These are phyloP conservation scores for Hymenoscyphus salicellus DNA, from an alignment of 2,329 filamentous ascomycete species.

Conservation along the genomic window DNA sequence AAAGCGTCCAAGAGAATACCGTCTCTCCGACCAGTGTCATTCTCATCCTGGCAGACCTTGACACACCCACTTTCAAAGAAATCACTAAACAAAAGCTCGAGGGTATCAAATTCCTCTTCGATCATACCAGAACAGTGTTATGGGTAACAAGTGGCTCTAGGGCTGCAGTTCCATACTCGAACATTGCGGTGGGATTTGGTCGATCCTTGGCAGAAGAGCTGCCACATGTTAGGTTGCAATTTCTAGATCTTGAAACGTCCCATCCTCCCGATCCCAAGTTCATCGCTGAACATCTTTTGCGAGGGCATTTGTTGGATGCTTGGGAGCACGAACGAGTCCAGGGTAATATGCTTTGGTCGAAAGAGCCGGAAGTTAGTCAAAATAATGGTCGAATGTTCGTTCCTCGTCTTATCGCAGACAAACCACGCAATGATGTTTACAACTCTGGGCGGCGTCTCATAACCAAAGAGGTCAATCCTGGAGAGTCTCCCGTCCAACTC, in stretches of 20 bases:
- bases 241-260: conserved; percentile 15
- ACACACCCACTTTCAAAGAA: conserved; percentile 30
- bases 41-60: conserved; percentile 31
- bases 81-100: conserved; percentile 17
- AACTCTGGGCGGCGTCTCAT: conserved; percentile 13
- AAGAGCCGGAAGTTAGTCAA: conserved; percentile 1
- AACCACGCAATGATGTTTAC: conserved; percentile 9
- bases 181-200: conserved; percentile 18
- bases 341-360: conserved; percentile 1
- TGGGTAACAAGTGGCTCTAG: conserved; percentile 19
- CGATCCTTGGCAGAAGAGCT: conserved; percentile 14
- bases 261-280: background rate
- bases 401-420: conserved; percentile 9
- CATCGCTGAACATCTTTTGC: conserved; percentile 1
- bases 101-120: conserved; percentile 13
- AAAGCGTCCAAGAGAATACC: conserved; percentile 10
- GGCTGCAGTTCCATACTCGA: conserved; percentile 14
- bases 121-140: conserved; percentile 10
- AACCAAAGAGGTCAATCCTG: conserved; percentile 4
- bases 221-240: conserved; percentile 17
- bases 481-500: background rate
- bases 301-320: conserved; percentile 1
- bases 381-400: conserved; percentile 6
- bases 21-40: conserved; percentile 5
- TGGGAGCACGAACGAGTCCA: conserved; percentile 5